Percentiles rank a stretch among this genome's conserved stretches.
These are phyloP conservation scores for Balansia obtecta DNA, from an alignment of 2,329 filamentous ascomycete genomes.

Conservation along the genomic window DNA sequence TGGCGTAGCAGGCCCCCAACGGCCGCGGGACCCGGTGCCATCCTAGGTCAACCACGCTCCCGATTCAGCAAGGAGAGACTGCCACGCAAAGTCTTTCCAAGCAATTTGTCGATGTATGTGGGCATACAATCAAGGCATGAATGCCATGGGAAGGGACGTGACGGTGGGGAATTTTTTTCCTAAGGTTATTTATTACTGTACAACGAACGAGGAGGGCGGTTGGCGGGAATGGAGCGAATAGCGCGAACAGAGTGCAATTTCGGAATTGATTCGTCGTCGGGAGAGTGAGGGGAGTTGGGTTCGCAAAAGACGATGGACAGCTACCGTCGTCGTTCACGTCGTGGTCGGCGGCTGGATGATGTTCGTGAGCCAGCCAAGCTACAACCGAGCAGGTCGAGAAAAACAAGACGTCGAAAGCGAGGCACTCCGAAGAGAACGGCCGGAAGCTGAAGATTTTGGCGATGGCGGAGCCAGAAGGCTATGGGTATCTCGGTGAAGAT, in stretches of 20 bases:
- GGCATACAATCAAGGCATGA: slow-evolving; percentile 1
- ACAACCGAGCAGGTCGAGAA: slow-evolving; percentile 1
- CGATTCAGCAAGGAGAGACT: not conserved
- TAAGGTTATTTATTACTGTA: not conserved
- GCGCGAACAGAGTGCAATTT: not conserved
- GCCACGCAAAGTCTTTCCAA: not conserved
- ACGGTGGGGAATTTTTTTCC: not conserved
- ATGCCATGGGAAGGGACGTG: slow-evolving; percentile 2
- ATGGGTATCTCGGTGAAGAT: not conserved
- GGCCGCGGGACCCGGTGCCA: slow-evolving; percentile 40
- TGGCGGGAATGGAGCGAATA: not conserved
- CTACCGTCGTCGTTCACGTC: not conserved
- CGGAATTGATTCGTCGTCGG: not conserved
- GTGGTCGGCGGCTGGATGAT: not conserved
- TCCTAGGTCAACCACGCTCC: slow-evolving; percentile 17
- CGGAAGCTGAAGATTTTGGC: not conserved
- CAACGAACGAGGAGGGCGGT: not conserved
- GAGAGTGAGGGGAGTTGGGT: not conserved
- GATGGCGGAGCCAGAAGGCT: not conserved
- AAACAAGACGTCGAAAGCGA: not conserved
- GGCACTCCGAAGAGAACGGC: not conserved
- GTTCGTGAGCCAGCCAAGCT: not conserved
- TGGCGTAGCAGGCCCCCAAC: slow-evolving; percentile 44
- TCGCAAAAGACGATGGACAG: not conserved
- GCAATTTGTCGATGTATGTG: not conserved